These are phyloP conservation scores for Monilinia polystroma DNA, from an alignment of 2,329 filamentous ascomycete genomes.

Conservation along the genomic window DNA sequence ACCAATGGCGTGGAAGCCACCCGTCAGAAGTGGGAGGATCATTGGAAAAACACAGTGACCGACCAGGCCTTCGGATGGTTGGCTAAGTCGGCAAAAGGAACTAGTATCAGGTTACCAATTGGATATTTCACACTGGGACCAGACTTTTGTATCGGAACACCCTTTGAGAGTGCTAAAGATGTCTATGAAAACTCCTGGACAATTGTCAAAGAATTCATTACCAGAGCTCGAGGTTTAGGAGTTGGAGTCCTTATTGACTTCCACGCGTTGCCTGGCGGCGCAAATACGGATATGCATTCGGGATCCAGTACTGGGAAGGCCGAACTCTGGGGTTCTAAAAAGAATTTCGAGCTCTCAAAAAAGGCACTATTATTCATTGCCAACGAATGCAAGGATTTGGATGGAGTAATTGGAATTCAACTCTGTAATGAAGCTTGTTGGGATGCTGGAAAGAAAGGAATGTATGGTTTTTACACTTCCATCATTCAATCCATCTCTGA, in stretches of 20 bases:
- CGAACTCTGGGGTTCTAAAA: conserved; percentile 49
- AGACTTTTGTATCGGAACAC: conserved; percentile 50
- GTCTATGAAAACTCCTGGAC: conserved; percentile 56
- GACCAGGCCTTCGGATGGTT: conserved; percentile 55
- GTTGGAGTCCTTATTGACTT: conserved; percentile 57
- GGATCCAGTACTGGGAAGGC: conserved; percentile 53
- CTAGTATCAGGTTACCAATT: conserved; percentile 58
- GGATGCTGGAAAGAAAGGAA: conserved; percentile 46
- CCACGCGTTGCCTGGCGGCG: conserved; percentile 58
- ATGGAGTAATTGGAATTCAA: conserved; percentile 54
- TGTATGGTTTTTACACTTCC: conserved; percentile 58
- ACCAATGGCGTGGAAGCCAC: conserved; percentile 32
- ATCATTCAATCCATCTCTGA: conserved; percentile 48
- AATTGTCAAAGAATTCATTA: conserved; percentile 49
- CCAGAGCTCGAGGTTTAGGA: conserved; percentile 46
- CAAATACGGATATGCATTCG: conserved; percentile 55
- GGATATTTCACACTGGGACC: conserved; percentile 58
- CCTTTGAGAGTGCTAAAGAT: conserved; percentile 48
- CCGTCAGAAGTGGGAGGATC: conserved; percentile 50
- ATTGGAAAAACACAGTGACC: conserved; percentile 52
- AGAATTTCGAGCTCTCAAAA: conserved; percentile 48
- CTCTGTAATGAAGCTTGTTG: conserved; percentile 56
- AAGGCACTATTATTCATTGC: conserved; percentile 52
- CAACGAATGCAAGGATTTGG: conserved; percentile 43
- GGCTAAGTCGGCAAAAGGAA: conserved; percentile 51